Conservation (phyloP, 257 asterid species). For the Cordia subcordata region DNA sequence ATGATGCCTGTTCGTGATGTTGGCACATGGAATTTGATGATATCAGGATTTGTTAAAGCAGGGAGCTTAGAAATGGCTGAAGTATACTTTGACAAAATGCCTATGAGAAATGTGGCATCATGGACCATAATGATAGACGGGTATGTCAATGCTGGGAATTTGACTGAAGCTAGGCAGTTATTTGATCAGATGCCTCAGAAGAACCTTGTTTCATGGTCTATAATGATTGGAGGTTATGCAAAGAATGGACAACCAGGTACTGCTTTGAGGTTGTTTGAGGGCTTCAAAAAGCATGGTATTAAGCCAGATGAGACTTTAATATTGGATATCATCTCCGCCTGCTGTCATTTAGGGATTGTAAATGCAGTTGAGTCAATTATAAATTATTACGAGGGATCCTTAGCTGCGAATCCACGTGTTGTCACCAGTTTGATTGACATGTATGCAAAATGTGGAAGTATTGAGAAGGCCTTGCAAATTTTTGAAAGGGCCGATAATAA, state of each 20-base stretch:
- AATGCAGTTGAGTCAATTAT: constrained; percentile 14
- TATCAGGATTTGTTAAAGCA: constrained; percentile 12
- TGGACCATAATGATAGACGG: constrained; percentile 25
- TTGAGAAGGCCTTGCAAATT: constrained; percentile 10
- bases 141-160: constrained; percentile 8
- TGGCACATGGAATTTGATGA: constrained; percentile 8
- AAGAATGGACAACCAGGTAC: constrained; percentile 11
- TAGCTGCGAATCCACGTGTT: constrained; percentile 11
- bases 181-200: constrained; percentile 15
- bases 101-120: constrained; percentile 12
- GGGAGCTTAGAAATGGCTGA: constrained; percentile 4
- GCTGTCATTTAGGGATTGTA: constrained; percentile 20
- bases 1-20: constrained; percentile 4
- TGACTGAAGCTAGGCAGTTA: constrained; percentile 3
- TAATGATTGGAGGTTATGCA: constrained; percentile 3
- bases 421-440: constrained; percentile 41
- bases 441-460: constrained; percentile 72
- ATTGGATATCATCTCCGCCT: constrained; percentile 12
- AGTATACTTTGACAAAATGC: constrained; percentile 13
- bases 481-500: constrained; percentile 7
- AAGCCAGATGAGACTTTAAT: constrained; percentile 5
- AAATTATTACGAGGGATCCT: constrained; percentile 5
- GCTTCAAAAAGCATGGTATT: constrained; percentile 9
- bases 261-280: constrained; percentile 5
- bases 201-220: constrained; percentile 1